Conservation (phyloP, 352 stramenopile species). For the Phytopythium sindhum region DNA sequence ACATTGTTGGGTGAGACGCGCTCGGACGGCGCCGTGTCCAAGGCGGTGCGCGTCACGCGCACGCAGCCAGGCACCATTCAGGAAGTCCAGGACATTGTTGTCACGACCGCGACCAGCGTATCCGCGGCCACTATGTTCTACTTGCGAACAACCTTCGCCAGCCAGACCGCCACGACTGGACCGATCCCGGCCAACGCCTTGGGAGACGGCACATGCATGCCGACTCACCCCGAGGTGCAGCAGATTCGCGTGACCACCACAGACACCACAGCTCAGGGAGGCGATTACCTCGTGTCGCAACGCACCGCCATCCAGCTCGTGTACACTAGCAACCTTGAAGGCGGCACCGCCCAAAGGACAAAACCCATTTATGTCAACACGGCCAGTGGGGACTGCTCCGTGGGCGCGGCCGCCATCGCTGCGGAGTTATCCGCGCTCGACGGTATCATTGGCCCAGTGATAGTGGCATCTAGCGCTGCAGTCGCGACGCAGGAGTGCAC, state of each 20-base stretch:
- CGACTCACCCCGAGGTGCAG: conserved; percentile 82
- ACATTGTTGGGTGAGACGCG: conserved; percentile 50
- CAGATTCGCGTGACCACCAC: conserved; percentile 86
- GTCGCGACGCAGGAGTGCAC: conserved; percentile 71
- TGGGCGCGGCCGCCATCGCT: conserved; percentile 51
- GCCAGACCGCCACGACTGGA: conserved; percentile 55
- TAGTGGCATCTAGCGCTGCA: conserved; percentile 38
- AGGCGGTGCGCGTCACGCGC: conserved; percentile 40
- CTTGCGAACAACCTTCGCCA: conserved; percentile 41
- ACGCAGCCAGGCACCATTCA: conserved; percentile 48
- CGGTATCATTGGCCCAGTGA: conserved; percentile 37
- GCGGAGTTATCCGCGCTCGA: conserved; percentile 44
- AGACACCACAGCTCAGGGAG: conserved; percentile 87
- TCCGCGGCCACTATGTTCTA: conserved; percentile 34
- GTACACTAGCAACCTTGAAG: conserved; percentile 75
- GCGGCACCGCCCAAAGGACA: conserved; percentile 52
- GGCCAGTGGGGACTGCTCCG: conserved; percentile 74
- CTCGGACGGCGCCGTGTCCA: conserved; percentile 39
- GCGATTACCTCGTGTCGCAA: conserved; percentile 87
- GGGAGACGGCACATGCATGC: conserved; percentile 57
- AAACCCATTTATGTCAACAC: conserved; percentile 82
- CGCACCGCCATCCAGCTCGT: conserved; percentile 84
- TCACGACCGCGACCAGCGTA: conserved; percentile 45
- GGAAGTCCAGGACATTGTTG: conserved; percentile 61
- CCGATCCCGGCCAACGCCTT: conserved; percentile 82